Evolutionary conservation across 129 eudicot genomes (phyloP), one percentile per base, ranked within the genome.

Genomic region (Saposhnikovia divaricata): DNA sequence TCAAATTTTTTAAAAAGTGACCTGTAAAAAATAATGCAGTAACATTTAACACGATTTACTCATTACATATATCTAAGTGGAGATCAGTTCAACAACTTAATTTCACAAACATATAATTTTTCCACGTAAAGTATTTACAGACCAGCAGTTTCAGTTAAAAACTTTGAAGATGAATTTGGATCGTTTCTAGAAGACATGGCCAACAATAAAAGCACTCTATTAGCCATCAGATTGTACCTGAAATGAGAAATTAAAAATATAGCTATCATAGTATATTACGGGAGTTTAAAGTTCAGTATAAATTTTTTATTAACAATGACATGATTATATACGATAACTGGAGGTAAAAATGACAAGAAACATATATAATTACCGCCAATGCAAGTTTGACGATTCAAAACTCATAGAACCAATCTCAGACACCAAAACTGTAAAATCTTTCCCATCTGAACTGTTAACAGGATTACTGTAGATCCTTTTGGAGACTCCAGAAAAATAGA

Each of bases 141-240:
- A 94, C 99, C 99, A 63, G 99, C 93, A 19, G 93, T 85, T 87
- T 92, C 96, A 80, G 82, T 90, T 47, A 90, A 82, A 83, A 89
- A 86, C 74, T 85, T 86, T 70, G 91, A 38, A 40, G 99, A 85
- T 63, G 85, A 81, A 83, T 82, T 80, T 12, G 99, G 91, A 80
- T 90, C 92, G 75, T 81, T 89, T 86, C 96, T 86, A 69, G 97
- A 95, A 69, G 94, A 87, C 89, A 92, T 90, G 70, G 97, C 97
- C 87, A 95, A 78, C 83, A 95, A 75, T 53, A 95, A 88, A 80
- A 95, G 90, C 86, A 92, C 91, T 86, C 99, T 89, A 82, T 95
- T 95, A 80, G 99, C 97, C 99, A 95, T 95, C 85, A 95, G 77
- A 87, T 95, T 95, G 81, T 95, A 95, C 91, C 98, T 95, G 85